phyloP scores from a whole-genome alignment of 2,329 filamentous ascomycete genomes.

The Blumeriella jaapii region DNA sequence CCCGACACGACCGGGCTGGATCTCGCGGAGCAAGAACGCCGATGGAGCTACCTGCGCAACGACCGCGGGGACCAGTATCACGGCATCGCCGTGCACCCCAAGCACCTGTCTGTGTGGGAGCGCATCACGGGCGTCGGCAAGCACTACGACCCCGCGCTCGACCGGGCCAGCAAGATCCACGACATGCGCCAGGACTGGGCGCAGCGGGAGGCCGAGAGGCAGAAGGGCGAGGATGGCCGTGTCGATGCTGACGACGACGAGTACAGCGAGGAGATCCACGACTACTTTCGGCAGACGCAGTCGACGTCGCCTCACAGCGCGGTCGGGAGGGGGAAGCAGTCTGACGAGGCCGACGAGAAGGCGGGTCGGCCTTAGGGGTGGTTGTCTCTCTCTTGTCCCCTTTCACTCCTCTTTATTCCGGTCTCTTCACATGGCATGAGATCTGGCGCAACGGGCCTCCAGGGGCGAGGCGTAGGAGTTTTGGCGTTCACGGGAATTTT shows the following conservation, averaged over 20 bases:
- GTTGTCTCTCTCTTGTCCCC: no score
- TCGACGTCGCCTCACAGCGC: no score
- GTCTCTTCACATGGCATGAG: no score
- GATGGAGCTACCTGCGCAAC: constrained; percentile 76
- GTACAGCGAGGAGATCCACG: constrained; percentile 17
- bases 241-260: constrained; percentile 18
- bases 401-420: no score
- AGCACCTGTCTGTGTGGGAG: constrained; percentile 84
- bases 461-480: no score
- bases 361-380: no score
- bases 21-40: constrained; percentile 91
- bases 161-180: constrained; percentile 73
- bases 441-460: no score
- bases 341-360: no score
- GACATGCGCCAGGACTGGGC: constrained; percentile 64
- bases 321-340: no score
- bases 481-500: no score
- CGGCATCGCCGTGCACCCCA: constrained; percentile 81
- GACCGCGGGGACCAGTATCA: constrained; percentile 77
- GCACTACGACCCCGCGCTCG: constrained; percentile 69
- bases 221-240: constrained; percentile 11
- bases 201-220: constrained; percentile 36
- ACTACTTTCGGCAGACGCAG: constrained; percentile 16
- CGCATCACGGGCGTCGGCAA: constrained; percentile 67
- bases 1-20: constrained; percentile 96